phyloP scores from a whole-genome alignment of 1,284 basidiomycete genomes.

The Meripilus lineatus region DNA sequence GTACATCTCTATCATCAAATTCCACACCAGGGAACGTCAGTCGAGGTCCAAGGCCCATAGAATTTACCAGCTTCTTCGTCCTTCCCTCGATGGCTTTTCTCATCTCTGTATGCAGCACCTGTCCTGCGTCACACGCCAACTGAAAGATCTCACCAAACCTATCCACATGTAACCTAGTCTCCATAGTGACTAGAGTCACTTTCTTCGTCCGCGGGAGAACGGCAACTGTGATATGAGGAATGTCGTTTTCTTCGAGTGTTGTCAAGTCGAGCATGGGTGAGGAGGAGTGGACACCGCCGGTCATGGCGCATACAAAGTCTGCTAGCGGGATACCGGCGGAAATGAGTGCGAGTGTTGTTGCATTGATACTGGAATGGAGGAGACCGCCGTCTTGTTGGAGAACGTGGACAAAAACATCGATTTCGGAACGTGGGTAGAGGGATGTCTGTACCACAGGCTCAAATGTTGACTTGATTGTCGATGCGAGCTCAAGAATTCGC shows the following conservation, averaged over 20 bases:
- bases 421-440: conserved; percentile 91
- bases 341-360: conserved; percentile 87
- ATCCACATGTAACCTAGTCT: conserved; percentile 91
- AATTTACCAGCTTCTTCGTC: conserved; percentile 56
- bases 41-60: conserved; percentile 33
- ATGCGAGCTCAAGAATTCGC: conserved; percentile 83
- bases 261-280: conserved; percentile 85
- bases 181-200: conserved; percentile 87
- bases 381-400: conserved; percentile 92
- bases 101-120: conserved; percentile 85
- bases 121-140: conserved; percentile 74
- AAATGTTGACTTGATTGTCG: conserved; percentile 89
- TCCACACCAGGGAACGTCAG: conserved; percentile 10
- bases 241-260: conserved; percentile 83
- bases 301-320: conserved; percentile 87
- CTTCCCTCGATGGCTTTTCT: conserved; percentile 63
- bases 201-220: conserved; percentile 81
- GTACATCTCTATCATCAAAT: conserved; percentile 16
- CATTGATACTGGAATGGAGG: conserved; percentile 93
- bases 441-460: conserved; percentile 90
- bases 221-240: conserved; percentile 86
- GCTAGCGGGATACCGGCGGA: conserved; percentile 87
- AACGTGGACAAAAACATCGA: conserved; percentile 92
- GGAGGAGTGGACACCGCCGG: conserved; percentile 75
- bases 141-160: conserved; percentile 87